A percentile compares a stretch with the other conserved stretches of the same genome.
Evolutionary conservation across 176 grass and related monocot species (phyloP).

Genomic region (Triticum turgidum): DNA sequence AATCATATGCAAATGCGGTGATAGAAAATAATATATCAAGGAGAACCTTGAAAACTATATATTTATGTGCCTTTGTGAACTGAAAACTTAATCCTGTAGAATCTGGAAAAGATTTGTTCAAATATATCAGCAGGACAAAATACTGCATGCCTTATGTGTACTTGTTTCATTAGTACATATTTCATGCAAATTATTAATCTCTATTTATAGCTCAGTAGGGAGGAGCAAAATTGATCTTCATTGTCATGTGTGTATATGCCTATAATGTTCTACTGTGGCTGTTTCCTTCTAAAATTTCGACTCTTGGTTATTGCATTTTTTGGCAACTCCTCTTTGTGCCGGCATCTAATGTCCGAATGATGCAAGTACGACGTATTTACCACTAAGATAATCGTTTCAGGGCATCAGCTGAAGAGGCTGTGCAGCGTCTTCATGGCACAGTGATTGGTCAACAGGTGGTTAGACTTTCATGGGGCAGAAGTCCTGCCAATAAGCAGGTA

Average conservation of each 20-base stretch:
- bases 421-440: conserved; percentile 92
- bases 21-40: background rate
- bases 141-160: background rate
- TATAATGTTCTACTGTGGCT: background rate
- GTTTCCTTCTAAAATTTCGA: background rate
- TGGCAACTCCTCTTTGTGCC: background rate
- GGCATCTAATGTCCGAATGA: conserved; percentile 4
- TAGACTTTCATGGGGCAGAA: conserved; percentile 97
- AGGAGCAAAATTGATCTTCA: background rate
- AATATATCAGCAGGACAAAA: background rate
- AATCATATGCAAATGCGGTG: background rate
- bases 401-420: conserved; percentile 91
- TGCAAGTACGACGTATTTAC: conserved; percentile 2
- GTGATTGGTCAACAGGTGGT: conserved; percentile 90
- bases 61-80: background rate
- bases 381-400: conserved; percentile 38
- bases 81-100: background rate
- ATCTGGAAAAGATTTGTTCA: background rate
- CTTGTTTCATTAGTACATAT: background rate
- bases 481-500: conserved; percentile 87
- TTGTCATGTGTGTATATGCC: background rate
- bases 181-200: conserved; percentile 16
- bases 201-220: background rate
- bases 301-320: background rate
- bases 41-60: background rate